phyloP scores from a whole-genome alignment of 2,329 filamentous ascomycete species.

The Neopestalotiopsis sp. region DNA sequence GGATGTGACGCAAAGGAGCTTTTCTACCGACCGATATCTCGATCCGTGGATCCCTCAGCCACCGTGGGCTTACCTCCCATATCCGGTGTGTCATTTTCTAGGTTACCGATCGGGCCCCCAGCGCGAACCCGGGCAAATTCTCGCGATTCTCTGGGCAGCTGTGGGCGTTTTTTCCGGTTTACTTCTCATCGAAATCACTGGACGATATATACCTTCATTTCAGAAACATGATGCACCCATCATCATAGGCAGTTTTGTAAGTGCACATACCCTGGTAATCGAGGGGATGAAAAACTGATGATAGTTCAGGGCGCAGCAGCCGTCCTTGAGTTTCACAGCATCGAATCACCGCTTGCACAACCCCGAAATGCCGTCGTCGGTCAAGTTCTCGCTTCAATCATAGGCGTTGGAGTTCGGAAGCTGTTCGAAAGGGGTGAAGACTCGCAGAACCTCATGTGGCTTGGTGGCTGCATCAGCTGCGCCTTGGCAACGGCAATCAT shows the following conservation, averaged over 20 bases:
- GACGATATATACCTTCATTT: conserved; percentile 59
- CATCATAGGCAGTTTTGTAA: conserved; percentile 74
- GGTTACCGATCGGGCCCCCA: conserved; percentile 57
- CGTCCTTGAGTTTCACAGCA: conserved; percentile 75
- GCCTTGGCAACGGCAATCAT: conserved; percentile 67
- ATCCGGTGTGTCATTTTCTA: conserved; percentile 69
- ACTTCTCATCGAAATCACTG: conserved; percentile 62
- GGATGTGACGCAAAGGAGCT: conserved; percentile 48
- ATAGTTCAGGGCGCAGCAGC: conserved; percentile 69
- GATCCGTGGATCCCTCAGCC: conserved; percentile 73
- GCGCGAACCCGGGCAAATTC: conserved; percentile 58
- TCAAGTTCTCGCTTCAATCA: conserved; percentile 66
- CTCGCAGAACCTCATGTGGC: conserved; percentile 61
- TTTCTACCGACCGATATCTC: conserved; percentile 79
- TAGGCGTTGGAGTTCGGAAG: conserved; percentile 68
- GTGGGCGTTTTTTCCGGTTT: conserved; percentile 69
- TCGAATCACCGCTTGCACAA: conserved; percentile 74
- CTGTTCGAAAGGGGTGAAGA: conserved; percentile 60
- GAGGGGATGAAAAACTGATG: conserved; percentile 4
- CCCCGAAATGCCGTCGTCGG: conserved; percentile 72
- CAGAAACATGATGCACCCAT: conserved; percentile 57
- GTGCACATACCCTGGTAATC: conserved; percentile 36
- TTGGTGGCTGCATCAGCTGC: conserved; percentile 70
- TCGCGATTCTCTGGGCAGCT: conserved; percentile 66
- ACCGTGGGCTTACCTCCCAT: conserved; percentile 67